Evolutionary conservation across 2,329 filamentous ascomycete species (phyloP), one percentile per base, ranked within the genome.

Genomic region (Ophiostoma triangulosporum): DNA sequence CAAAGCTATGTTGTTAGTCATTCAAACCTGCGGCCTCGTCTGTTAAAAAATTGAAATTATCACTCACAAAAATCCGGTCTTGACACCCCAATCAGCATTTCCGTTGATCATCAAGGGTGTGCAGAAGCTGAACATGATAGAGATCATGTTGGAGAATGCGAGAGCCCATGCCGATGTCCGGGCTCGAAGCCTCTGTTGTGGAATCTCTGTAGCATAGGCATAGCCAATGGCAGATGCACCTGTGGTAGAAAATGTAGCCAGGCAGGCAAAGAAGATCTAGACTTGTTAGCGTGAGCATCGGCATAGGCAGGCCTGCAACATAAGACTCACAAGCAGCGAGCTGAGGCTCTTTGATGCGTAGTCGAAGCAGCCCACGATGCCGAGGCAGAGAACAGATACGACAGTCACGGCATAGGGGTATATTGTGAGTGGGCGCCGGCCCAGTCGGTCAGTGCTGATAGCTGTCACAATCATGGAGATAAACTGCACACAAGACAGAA

Each of bases 41-140:
- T n/a, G n/a, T n/a, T n/a, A n/a, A n/a, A n/a, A n/a, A n/a, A n/a
- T n/a, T n/a, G n/a, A n/a, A n/a, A n/a, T n/a, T n/a, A n/a, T 3
- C 15, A 40, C 36, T 22, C 11, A 40, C 36, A 40, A 40, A 11
- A 40, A 40, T 4, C 36, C 20, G 15, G 36, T 40, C 11, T 40
- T 70, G 2, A 71, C 66, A 6, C 70, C 69, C 69, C 70, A 73
- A n/a, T 66, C 56, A 0, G 36, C 46, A 1, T 56, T 55, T 0
- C 64, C 67, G 40, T 71, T 70, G 52, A 72, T 71, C 70, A 72
- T 72, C 8, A 70, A 50, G 1, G 70, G 70, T 0, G 69, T 72
- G 53, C 64, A 68, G 60, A 72, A 72, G 51, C 65, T 71, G 52
- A 72, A 71, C 65, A 72, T 69, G 56, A 70, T 69, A 11, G 63